phyloP scores from a whole-genome alignment of 352 stramenopile species.

The Phytophthora citricola region DNA sequence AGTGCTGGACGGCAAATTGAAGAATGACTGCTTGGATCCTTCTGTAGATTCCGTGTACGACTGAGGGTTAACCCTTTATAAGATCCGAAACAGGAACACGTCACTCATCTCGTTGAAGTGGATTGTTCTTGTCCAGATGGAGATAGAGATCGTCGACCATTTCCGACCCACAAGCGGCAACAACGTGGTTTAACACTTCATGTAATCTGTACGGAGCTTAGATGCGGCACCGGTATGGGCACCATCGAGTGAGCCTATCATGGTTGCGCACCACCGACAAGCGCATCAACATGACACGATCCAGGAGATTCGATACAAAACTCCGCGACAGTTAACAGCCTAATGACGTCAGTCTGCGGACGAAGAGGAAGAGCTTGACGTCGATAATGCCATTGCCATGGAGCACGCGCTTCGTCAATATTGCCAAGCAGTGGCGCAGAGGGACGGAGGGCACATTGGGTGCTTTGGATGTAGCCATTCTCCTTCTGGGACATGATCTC shows the following conservation, averaged over 20 bases:
- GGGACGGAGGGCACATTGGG: slow-evolving; percentile 5
- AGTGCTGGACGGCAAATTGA: slow-evolving; percentile 14
- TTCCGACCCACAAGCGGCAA: slow-evolving; percentile 3
- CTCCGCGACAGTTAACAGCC: background rate
- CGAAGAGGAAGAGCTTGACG: background rate
- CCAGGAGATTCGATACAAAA: background rate
- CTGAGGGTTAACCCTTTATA: background rate
- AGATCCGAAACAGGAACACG: no score
- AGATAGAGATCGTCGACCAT: background rate
- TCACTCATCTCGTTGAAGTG: slow-evolving; percentile 8
- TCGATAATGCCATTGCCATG: slow-evolving; percentile 10
- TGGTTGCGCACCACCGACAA: background rate
- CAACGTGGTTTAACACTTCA: background rate
- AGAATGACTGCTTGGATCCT: slow-evolving; percentile 24
- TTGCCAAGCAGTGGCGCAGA: slow-evolving; percentile 6
- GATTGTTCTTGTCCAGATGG: background rate
- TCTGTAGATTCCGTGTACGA: background rate
- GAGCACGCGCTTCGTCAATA: slow-evolving; percentile 1
- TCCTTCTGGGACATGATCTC: slow-evolving; percentile 19
- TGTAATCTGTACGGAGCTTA: background rate
- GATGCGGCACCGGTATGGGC: no score
- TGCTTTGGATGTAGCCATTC: slow-evolving; percentile 4
- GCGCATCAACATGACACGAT: slow-evolving; percentile 1
- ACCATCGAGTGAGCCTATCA: slow-evolving; percentile 5
- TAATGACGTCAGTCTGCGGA: slow-evolving; percentile 10